Evolutionary conservation across 257 asterid species (phyloP).

Genomic region (Orobanche coerulescens): DNA sequence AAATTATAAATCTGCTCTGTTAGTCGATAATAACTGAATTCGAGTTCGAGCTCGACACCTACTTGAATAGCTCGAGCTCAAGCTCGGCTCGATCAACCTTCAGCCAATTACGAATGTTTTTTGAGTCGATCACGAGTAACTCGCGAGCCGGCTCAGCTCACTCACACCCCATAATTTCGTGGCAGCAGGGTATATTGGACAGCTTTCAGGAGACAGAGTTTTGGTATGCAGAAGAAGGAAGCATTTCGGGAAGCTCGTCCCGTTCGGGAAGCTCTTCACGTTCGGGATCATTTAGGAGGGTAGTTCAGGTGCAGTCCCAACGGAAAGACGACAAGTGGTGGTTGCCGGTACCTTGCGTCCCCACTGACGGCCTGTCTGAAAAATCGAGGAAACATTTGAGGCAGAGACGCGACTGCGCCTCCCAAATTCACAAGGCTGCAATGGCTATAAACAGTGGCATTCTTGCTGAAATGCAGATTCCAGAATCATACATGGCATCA

Average conservation of each 20-base stretch:
- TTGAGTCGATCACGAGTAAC: too few relatives aligned
- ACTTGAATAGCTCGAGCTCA: too few relatives aligned
- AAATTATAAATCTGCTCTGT: too few relatives aligned
- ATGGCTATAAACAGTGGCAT: slow-evolving; percentile 69
- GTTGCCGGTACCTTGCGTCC: slow-evolving; percentile 76
- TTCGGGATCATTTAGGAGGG: slow-evolving; percentile 62
- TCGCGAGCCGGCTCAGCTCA: too few relatives aligned
- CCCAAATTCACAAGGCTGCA: slow-evolving; percentile 90
- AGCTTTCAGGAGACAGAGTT: slow-evolving; percentile 71
- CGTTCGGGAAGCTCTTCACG: slow-evolving; percentile 57
- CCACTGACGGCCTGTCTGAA: slow-evolving; percentile 58
- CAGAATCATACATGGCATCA: slow-evolving; percentile 66
- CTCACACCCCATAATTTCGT: not conserved
- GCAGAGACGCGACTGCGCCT: slow-evolving; percentile 61
- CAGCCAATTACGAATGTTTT: too few relatives aligned
- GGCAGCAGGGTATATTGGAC: slow-evolving; percentile 62
- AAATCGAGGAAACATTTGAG: slow-evolving; percentile 47
- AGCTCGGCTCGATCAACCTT: too few relatives aligned
- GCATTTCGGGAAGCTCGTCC: slow-evolving; percentile 47
- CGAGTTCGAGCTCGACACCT: too few relatives aligned
- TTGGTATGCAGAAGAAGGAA: slow-evolving; percentile 90
- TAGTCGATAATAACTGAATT: too few relatives aligned
- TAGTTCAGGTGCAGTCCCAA: slow-evolving; percentile 52
- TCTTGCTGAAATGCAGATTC: slow-evolving; percentile 80
- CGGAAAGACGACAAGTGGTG: slow-evolving; percentile 84